Evolutionary conservation across 1,284 basidiomycete species (phyloP), one percentile per base, ranked within the genome.

Genomic region (Apiotrichum domesticum): DNA sequence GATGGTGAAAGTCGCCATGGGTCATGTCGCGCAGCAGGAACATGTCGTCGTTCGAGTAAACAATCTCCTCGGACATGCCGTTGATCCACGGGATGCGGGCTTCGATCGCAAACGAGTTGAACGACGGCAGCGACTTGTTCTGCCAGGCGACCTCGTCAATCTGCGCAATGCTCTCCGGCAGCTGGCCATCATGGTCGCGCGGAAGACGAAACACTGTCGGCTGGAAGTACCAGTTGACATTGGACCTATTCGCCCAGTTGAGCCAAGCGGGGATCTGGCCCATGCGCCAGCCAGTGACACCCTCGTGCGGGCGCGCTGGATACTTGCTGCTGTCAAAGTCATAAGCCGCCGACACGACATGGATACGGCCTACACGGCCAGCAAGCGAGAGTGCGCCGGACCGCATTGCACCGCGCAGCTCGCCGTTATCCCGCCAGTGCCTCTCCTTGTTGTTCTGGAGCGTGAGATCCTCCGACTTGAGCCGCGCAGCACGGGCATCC

Each of bases 41-140:
- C 72, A 74, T 74, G 63, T 74, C 72, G 54, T 74, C 72, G 57
- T 74, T 74, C 54, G 61, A 63, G 13, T 70, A 46, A 41, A 74
- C 56, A 43, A 69, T 71, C 49, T 72, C 63, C 46, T 73, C 71
- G 9, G 59, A 53, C 10, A 74, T 56, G 13, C 60, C 70, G 6
- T 65, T 52, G 29, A 73, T 15, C 64, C 63, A 71, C 1, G 61
- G 66, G 11, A 73, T 43, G 21, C 69, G 57, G 29, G 56, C 59
- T 52, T 74, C 72, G 44, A 74, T 74, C 33, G 58, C 63, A 52
- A 74, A 74, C 43, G 65, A 67, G 55, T 73, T 70, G 64, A 74
- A 74, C 32, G 58, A 69, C 14, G 72, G 72, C 39, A 70, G 41
- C 6, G 67, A 50, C 46, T 55, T 42, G 6, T 56, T 51, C 33